These are phyloP conservation scores for Arabidopsis lyrata DNA, from an alignment of 441 rosid genomes.

Conservation along the genomic window DNA sequence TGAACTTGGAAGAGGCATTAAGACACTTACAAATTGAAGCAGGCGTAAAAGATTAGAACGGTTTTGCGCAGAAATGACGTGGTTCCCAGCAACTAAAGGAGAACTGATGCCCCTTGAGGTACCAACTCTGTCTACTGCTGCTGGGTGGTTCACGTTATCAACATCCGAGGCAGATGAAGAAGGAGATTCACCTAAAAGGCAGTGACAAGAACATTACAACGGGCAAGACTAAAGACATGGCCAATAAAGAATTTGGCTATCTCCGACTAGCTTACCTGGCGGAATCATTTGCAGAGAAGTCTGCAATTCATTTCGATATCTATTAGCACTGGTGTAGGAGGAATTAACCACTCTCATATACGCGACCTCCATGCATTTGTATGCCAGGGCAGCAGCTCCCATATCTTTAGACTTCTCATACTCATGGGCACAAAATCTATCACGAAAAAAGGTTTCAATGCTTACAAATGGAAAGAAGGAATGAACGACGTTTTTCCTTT, in stretches of 20 bases:
- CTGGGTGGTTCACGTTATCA: constrained; percentile 86
- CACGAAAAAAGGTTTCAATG: constrained; percentile 32
- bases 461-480: constrained; percentile 26
- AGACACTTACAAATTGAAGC: constrained; percentile 83
- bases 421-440: constrained; percentile 94
- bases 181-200: constrained; percentile 90
- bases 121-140: constrained; percentile 68
- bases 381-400: constrained; percentile 96
- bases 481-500: constrained; percentile 17
- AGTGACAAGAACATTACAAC: constrained; percentile 36
- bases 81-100: constrained; percentile 80
- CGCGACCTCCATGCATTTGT: constrained; percentile 96
- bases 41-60: constrained; percentile 68
- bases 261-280: constrained; percentile 62
- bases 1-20: constrained; percentile 30
- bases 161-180: constrained; percentile 99
- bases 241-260: constrained; percentile 18
- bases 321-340: constrained; percentile 65
- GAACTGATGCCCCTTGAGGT: constrained; percentile 71
- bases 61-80: constrained; percentile 62
- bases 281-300: constrained; percentile 78
- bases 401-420: constrained; percentile 89
- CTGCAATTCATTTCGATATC: constrained; percentile 81
- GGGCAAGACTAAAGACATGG: not conserved
- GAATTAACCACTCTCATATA: constrained; percentile 87